Evolutionary conservation across 331 rosid genomes (phyloP).

Genomic region (Spiraea crenata): DNA sequence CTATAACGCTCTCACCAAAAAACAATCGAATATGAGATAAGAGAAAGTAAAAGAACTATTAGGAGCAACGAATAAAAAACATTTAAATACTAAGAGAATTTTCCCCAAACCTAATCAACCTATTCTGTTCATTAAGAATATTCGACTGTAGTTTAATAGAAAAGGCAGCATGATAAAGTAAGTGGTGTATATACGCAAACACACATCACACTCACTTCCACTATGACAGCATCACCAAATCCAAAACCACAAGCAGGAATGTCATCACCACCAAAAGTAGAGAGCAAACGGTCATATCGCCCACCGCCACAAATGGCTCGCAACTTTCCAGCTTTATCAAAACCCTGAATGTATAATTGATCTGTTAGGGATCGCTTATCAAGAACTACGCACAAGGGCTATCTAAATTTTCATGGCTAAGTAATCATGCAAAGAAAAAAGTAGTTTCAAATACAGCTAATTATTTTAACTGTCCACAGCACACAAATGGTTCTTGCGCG

Average conservation of each 20-base stretch:
- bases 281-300: conserved; percentile 80
- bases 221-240: conserved; percentile 96
- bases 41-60: not conserved
- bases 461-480: not conserved
- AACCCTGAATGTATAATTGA: conserved; percentile 51
- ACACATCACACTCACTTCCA: conserved; percentile 66
- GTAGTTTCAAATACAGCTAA: not conserved
- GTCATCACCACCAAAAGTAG: conserved; percentile 92
- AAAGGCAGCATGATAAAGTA: not conserved
- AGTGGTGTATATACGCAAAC: not conserved
- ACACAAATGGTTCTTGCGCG: not conserved
- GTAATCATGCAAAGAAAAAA: not conserved
- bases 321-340: conserved; percentile 88
- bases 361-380: not conserved
- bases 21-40: not conserved
- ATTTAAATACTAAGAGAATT: not conserved
- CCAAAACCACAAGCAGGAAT: conserved; percentile 96
- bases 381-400: not conserved
- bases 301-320: conserved; percentile 99
- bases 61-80: not conserved
- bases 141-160: not conserved
- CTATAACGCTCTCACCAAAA: conserved; percentile 32
- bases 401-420: not conserved
- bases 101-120: not conserved
- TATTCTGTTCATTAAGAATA: not conserved